phyloP scores from a whole-genome alignment of 2,329 filamentous ascomycete species.

The Curvularia spicifera region DNA sequence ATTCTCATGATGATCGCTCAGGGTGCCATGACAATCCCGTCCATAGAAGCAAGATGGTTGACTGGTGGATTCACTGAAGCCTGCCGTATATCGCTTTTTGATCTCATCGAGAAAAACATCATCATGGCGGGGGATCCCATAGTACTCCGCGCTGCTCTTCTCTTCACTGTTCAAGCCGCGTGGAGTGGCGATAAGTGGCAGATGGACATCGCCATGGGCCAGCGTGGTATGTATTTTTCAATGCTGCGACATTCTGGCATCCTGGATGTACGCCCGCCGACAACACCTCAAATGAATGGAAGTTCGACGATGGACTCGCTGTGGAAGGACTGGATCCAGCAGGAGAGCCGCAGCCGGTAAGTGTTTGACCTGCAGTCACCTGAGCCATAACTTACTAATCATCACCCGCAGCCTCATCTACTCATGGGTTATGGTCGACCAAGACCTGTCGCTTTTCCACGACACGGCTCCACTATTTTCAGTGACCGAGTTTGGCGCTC shows the following conservation, averaged over 20 bases:
- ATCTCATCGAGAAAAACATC: slow-evolving; percentile 74
- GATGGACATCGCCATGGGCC: slow-evolving; percentile 78
- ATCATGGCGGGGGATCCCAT: slow-evolving; percentile 70
- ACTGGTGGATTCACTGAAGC: slow-evolving; percentile 72
- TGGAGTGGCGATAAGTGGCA: slow-evolving; percentile 81
- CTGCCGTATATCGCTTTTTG: slow-evolving; percentile 74
- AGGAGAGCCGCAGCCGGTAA: slow-evolving; percentile 68
- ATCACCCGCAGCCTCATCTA: slow-evolving; percentile 65
- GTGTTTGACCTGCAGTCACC: slow-evolving; percentile 35
- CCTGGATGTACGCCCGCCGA: slow-evolving; percentile 61
- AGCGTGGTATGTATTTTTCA: slow-evolving; percentile 74
- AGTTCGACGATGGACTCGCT: slow-evolving; percentile 55
- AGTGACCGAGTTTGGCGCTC: slow-evolving; percentile 68
- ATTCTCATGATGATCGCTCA: slow-evolving; percentile 76
- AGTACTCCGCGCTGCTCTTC: slow-evolving; percentile 68
- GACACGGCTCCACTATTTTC: slow-evolving; percentile 61
- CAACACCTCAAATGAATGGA: slow-evolving; percentile 55
- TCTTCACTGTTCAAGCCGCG: slow-evolving; percentile 71
- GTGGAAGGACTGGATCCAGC: slow-evolving; percentile 70
- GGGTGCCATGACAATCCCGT: slow-evolving; percentile 70
- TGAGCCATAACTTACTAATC: slow-evolving; percentile 26
- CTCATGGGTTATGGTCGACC: slow-evolving; percentile 76
- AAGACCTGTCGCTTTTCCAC: slow-evolving; percentile 59
- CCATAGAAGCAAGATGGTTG: slow-evolving; percentile 68
- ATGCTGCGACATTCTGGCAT: slow-evolving; percentile 75